Conservation (phyloP, 345 rosid species). For the Adansonia digitata region DNA sequence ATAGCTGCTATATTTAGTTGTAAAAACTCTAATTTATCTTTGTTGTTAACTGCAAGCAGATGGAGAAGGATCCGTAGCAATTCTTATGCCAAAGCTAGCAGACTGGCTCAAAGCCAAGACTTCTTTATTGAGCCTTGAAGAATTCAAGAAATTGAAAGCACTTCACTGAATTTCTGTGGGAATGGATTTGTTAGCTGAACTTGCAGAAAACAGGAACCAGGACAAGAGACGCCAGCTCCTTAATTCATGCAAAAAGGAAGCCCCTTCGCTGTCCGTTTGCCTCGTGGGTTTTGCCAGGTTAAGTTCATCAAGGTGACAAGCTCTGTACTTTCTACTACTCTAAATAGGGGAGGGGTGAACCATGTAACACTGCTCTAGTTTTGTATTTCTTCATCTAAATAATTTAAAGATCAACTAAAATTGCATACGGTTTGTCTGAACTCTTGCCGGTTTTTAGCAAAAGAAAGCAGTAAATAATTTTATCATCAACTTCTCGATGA, state of each 20-base stretch:
- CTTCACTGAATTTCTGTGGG: constrained; percentile 14
- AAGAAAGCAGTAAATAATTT: no score
- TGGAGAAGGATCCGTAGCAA: constrained; percentile 47
- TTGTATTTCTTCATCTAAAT: neutral
- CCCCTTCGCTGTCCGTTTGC: neutral
- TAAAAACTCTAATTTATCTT: neutral
- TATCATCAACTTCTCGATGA: neutral
- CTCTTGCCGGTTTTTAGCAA: no score
- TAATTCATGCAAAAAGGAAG: no score
- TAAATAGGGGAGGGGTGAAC: neutral
- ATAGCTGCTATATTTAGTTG: no score
- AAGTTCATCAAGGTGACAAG: neutral
- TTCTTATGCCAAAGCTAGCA: constrained; percentile 12
- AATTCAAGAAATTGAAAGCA: constrained; percentile 49
- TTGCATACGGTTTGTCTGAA: no score
- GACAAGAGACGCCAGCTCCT: constrained; percentile 2
- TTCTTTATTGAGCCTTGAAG: constrained; percentile 53
- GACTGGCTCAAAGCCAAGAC: constrained; percentile 7
- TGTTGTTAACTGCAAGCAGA: constrained; percentile 49
- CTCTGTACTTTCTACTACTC: neutral
- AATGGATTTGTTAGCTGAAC: no score
- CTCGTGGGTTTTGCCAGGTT: neutral
- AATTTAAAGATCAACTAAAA: neutral
- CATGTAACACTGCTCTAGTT: neutral
- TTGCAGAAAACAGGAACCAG: neutral